phyloP scores from a whole-genome alignment of 2,329 filamentous ascomycete genomes.

The Fusarium albosuccineum region DNA sequence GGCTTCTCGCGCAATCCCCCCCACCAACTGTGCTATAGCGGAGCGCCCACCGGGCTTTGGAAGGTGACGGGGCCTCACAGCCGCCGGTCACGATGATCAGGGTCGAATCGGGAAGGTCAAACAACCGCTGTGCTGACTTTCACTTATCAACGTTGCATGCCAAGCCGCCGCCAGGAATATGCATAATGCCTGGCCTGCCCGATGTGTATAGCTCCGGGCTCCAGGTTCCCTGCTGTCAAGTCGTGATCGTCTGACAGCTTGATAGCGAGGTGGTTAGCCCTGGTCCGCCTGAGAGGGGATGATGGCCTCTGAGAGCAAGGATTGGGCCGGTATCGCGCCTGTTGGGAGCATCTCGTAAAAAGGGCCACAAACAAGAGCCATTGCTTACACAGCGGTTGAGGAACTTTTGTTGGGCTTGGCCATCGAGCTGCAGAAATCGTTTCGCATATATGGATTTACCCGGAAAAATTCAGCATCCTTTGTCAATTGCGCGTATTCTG shows the following conservation, averaged over 20 bases:
- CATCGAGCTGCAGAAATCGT: not conserved
- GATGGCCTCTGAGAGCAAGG: not conserved
- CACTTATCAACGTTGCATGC: slow-evolving; percentile 31
- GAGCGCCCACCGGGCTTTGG: slow-evolving; percentile 27
- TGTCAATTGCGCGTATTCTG: too few species aligned
- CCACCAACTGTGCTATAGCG: slow-evolving; percentile 28
- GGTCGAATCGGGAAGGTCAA: slow-evolving; percentile 31
- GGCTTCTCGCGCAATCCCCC: slow-evolving; percentile 31
- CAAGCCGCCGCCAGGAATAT: slow-evolving; percentile 37
- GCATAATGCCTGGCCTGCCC: slow-evolving; percentile 38
- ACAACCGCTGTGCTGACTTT: slow-evolving; percentile 19
- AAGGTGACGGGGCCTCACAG: slow-evolving; percentile 22
- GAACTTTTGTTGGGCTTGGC: slow-evolving; percentile 8
- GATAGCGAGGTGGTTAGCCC: not conserved
- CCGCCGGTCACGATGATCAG: slow-evolving; percentile 18
- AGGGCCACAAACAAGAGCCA: not conserved
- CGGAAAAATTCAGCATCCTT: too few species aligned
- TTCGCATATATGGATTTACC: not conserved
- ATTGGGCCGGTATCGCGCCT: not conserved
- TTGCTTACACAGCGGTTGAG: not conserved
- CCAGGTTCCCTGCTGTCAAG: too few species aligned
- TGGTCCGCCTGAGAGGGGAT: slow-evolving; percentile 27
- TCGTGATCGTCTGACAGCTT: too few species aligned
- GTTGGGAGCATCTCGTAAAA: not conserved
- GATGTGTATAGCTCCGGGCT: too few species aligned